Conservation (phyloP, 139 green algal genomes). For the Trebouxia sp. region DNA sequence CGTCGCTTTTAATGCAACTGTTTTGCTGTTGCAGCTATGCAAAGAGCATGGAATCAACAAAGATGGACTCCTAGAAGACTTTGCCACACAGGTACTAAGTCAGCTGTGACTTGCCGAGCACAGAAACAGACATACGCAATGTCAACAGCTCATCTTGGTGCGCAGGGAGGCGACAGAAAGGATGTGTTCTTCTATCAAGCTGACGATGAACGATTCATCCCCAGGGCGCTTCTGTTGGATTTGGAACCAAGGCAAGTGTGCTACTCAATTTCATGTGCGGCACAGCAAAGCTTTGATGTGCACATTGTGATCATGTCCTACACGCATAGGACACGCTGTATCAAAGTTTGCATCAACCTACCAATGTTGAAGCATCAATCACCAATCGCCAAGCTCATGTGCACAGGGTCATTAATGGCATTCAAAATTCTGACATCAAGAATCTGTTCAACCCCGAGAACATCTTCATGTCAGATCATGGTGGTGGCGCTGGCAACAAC, state of each 20-base stretch:
- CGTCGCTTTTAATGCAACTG: not conserved
- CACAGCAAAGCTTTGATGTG: too few species aligned
- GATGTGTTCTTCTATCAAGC: conserved; percentile 99
- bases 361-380: too few species aligned
- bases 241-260: conserved; percentile 85
- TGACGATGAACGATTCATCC: conserved; percentile 98
- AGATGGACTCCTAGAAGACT: conserved; percentile 93
- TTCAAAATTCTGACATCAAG: conserved; percentile 92
- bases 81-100: conserved; percentile 64
- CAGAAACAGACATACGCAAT: not conserved
- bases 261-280: too few species aligned
- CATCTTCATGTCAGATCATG: conserved; percentile 92
- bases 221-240: conserved; percentile 93
- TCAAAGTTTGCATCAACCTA: not conserved
- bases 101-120: not conserved
- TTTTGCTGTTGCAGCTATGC: conserved; percentile 72
- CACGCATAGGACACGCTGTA: not conserved
- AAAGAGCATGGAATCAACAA: conserved; percentile 97
- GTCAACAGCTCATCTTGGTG: not conserved
- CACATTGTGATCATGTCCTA: not conserved
- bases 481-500: conserved; percentile 98
- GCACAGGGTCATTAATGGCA: conserved; percentile 96
- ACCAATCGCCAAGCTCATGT: too few species aligned
- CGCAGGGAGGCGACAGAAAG: conserved; percentile 84
- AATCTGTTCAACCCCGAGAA: conserved; percentile 99